These are phyloP conservation scores for Colletotrichum sp. DNA, from an alignment of 2,329 filamentous ascomycete species.

Conservation along the genomic window DNA sequence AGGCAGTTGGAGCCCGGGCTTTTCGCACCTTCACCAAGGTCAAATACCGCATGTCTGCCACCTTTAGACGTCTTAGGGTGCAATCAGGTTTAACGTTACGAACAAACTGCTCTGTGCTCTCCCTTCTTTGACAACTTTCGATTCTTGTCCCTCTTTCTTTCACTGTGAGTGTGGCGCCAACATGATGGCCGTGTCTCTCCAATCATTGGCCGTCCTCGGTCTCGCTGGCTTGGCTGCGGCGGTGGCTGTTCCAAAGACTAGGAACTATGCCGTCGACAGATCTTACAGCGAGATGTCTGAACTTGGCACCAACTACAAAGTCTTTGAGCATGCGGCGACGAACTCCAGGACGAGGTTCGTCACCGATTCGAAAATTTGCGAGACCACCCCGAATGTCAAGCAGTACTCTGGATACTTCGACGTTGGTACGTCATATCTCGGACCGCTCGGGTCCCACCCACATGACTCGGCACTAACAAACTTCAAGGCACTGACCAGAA, in stretches of 20 bases:
- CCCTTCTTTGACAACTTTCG: not conserved
- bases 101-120: not conserved
- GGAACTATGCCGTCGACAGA: slow-evolving; percentile 16
- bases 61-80: not conserved
- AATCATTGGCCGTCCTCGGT: not conserved
- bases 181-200: not conserved
- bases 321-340: slow-evolving; percentile 53
- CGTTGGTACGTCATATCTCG: slow-evolving; percentile 35
- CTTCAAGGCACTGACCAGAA: slow-evolving; percentile 34
- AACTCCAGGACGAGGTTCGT: slow-evolving; percentile 49
- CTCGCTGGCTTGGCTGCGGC: not conserved
- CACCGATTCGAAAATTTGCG: slow-evolving; percentile 54
- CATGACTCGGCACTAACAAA: not conserved
- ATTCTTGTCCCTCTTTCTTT: not conserved
- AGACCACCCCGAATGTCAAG: slow-evolving; percentile 53
- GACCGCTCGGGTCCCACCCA: not conserved
- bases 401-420: slow-evolving; percentile 56
- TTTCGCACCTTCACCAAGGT: not conserved
- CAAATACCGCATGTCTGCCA: slow-evolving; percentile 1
- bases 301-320: slow-evolving; percentile 37
- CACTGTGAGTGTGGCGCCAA: not conserved
- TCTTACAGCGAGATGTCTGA: slow-evolving; percentile 15
- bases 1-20: not conserved
- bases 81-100: not conserved
- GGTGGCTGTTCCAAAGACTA: not conserved